These are phyloP conservation scores for Mortierella hygrophila DNA, from an alignment of 192 early-diverging fungal species.

Conservation along the genomic window DNA sequence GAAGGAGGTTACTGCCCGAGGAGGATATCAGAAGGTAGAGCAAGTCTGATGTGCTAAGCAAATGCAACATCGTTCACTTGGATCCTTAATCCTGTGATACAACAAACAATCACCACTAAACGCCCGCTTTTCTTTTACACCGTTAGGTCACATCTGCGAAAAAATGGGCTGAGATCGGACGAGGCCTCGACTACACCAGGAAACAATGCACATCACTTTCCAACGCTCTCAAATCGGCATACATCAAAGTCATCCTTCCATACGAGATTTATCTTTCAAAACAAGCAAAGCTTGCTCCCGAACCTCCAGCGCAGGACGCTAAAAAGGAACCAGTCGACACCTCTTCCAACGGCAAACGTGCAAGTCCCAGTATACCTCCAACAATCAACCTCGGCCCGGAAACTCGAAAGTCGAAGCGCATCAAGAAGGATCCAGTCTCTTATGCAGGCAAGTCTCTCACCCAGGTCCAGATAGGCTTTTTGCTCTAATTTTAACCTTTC, in stretches of 20 bases:
- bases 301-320: slow-evolving; percentile 9
- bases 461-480: not conserved
- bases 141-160: slow-evolving; percentile 76
- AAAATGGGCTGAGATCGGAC: slow-evolving; percentile 91
- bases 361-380: not conserved
- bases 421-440: slow-evolving; percentile 49
- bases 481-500: not conserved
- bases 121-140: not conserved
- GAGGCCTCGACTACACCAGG: slow-evolving; percentile 76
- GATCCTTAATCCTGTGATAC: not conserved
- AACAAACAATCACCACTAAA: not conserved
- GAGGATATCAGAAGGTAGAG: slow-evolving; percentile 79
- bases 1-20: slow-evolving; percentile 82
- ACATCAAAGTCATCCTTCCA: slow-evolving; percentile 74
- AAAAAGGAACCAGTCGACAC: slow-evolving; percentile 21
- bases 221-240: slow-evolving; percentile 78
- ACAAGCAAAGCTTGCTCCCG: slow-evolving; percentile 41
- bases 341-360: slow-evolving; percentile 1
- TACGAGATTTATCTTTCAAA: slow-evolving; percentile 77
- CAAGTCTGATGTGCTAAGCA: not conserved
- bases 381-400: slow-evolving; percentile 1
- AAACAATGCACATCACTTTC: slow-evolving; percentile 83
- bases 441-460: slow-evolving; percentile 32
- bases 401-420: slow-evolving; percentile 50
- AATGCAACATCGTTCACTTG: not conserved